Base-by-base conservation (phyloP, 768 basidiomycete genomes). In the Russula griseocarnosa region DNA sequence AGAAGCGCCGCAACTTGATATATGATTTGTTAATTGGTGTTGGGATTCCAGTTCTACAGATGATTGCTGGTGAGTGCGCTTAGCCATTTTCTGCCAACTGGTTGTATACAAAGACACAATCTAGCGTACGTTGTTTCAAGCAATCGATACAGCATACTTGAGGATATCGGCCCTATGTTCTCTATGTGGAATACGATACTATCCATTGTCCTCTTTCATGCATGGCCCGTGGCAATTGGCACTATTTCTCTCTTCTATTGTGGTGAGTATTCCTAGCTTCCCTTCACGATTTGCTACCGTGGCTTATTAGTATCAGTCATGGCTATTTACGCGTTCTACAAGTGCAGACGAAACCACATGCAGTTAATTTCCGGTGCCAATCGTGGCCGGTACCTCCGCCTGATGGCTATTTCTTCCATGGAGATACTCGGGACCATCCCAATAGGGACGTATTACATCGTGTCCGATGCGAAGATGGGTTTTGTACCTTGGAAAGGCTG, bases 81-180 rank as follows among this genome's bases (percentile, higher is more conserved):
- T 36, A 36, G 36, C 13, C 36, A 36, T 36, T 36, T 13, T 11
- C 13, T 36, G 13, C 36, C 13, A 36, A 36, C 13, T 13, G 11
- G 13, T 24, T 47, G 51, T 4, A 30, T 30, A 30, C 14, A 22
- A 11, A n/a, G 53, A 22, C 22, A n/a, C 51, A 14, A 36, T 22
- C 5, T 5, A 54, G 53, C 22, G 2, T 54, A 36, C 5, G 3
- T 54, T 24, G 11, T 36, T 54, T 54, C 53, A 5, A 4, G 5
- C 9, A 30, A 54, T 24, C 53, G 32, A 22, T 36, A 54, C 11
- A 5, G 24, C 14, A 32, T 54, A 11, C 24, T 26, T 2, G 81
- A 83, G 63, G 73, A 78, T 18, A 61, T 78, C 11, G 84, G 84
- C 1, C 84, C 83, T 60, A 65, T 66, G 9, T 73, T 80, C 0